Conservation (phyloP, 2,329 filamentous ascomycete species). For the Coleophoma eucalyptorum region DNA sequence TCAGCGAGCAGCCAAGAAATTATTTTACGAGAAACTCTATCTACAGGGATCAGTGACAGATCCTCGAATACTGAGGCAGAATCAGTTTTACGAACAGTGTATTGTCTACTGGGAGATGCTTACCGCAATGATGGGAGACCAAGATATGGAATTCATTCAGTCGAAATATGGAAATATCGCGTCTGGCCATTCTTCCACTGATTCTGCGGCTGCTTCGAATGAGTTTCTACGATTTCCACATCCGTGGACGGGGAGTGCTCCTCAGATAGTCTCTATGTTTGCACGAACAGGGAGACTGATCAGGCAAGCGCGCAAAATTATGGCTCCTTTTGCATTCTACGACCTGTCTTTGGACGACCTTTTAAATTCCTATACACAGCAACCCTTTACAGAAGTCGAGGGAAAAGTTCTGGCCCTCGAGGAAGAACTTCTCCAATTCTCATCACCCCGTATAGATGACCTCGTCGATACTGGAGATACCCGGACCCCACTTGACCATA, state of each 20-base stretch:
- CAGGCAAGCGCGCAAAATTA: constrained; percentile 16
- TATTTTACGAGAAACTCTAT: constrained; percentile 17
- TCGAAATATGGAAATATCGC: background rate
- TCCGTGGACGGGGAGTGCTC: constrained; percentile 24
- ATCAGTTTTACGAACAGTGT: constrained; percentile 25
- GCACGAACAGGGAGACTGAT: constrained; percentile 22
- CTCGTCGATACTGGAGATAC: too few species aligned
- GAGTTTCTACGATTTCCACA: constrained; percentile 20
- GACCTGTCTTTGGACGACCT: constrained; percentile 19
- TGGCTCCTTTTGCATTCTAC: constrained; percentile 9
- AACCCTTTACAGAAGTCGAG: constrained; percentile 13
- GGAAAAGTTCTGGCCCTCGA: constrained; percentile 8
- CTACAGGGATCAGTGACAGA: constrained; percentile 7
- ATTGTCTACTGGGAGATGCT: constrained; percentile 28
- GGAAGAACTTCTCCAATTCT: too few species aligned
- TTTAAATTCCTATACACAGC: too few species aligned
- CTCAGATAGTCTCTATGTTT: constrained; percentile 19
- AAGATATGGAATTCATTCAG: constrained; percentile 15
- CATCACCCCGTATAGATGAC: too few species aligned
- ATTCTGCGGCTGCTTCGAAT: constrained; percentile 1
- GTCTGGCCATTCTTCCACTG: background rate
- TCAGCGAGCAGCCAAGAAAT: constrained; percentile 21
- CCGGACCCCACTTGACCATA: too few species aligned
- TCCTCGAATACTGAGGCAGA: constrained; percentile 16
- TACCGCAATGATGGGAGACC: constrained; percentile 22